Percentiles rank a stretch among this genome's conserved stretches.
Evolutionary conservation across 805 yeast species (phyloP).

Genomic region (Myxozyma neotropica): DNA sequence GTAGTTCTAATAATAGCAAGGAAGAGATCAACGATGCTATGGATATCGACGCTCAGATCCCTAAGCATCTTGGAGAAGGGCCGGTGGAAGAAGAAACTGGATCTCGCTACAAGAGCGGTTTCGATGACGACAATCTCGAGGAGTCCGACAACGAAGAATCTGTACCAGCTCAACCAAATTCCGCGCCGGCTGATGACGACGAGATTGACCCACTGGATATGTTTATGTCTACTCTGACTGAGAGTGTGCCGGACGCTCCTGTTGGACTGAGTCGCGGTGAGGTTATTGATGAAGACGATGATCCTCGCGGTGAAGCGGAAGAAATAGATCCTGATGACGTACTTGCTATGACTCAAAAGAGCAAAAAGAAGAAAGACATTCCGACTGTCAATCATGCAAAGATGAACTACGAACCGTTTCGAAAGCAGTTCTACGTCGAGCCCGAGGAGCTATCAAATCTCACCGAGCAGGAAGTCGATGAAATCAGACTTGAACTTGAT

Average conservation of each 20-base stretch:
- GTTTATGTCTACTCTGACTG: constrained; percentile 45
- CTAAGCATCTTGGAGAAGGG: constrained; percentile 2
- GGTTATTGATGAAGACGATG: constrained; percentile 29
- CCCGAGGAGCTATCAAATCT: constrained; percentile 55
- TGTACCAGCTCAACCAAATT: not conserved
- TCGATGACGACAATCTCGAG: constrained; percentile 38
- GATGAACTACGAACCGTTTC: constrained; percentile 55
- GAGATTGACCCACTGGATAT: constrained; percentile 53
- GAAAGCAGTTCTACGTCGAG: constrained; percentile 64
- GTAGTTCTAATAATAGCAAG: not conserved
- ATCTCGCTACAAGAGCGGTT: not conserved
- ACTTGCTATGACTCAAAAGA: constrained; percentile 39
- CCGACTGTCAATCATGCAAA: constrained; percentile 52
- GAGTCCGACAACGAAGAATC: constrained; percentile 36
- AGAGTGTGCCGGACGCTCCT: constrained; percentile 11
- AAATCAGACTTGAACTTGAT: constrained; percentile 56
- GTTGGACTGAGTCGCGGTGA: constrained; percentile 19
- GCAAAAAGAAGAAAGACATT: constrained; percentile 54
- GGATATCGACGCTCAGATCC: constrained; percentile 1
- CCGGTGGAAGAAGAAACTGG: not conserved
- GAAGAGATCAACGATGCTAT: not conserved
- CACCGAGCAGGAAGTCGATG: constrained; percentile 58
- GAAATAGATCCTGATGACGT: constrained; percentile 41
- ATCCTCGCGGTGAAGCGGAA: constrained; percentile 39
- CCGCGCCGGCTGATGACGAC: constrained; percentile 34